A percentile compares a stretch with the other conserved stretches of the same genome.
phyloP scores from a whole-genome alignment of 257 asterid species.

The Solanum clarkiae region DNA sequence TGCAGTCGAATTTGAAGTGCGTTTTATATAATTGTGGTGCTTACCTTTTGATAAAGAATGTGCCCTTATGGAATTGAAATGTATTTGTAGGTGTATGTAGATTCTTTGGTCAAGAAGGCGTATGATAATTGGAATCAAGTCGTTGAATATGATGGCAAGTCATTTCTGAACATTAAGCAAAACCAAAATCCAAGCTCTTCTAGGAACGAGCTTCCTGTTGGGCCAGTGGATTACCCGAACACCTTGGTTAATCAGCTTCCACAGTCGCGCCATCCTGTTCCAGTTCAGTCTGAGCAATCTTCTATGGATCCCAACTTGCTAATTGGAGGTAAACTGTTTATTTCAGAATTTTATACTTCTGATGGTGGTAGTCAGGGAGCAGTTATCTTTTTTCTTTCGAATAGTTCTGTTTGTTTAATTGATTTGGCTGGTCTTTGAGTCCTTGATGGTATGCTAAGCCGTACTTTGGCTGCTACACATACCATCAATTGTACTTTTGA shows the following conservation, averaged over 20 bases:
- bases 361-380: not conserved
- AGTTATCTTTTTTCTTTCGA: not conserved
- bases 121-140: slow-evolving; percentile 89
- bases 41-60: not conserved
- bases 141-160: slow-evolving; percentile 89
- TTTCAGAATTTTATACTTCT: not conserved
- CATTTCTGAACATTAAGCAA: slow-evolving; percentile 65
- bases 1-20: not conserved
- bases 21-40: not conserved
- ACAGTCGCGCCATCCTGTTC: slow-evolving; percentile 30
- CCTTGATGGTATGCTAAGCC: not conserved
- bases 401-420: not conserved
- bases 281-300: slow-evolving; percentile 39
- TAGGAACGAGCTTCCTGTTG: slow-evolving; percentile 38
- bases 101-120: slow-evolving; percentile 81
- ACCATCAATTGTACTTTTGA: not conserved
- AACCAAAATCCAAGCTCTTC: slow-evolving; percentile 29
- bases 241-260: slow-evolving; percentile 47
- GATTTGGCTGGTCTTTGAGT: not conserved
- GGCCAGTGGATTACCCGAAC: slow-evolving; percentile 48
- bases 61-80: not conserved
- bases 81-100: slow-evolving; percentile 60
- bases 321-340: slow-evolving; percentile 43
- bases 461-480: not conserved
- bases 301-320: slow-evolving; percentile 42